These are phyloP conservation scores for Coccomyxa sp. DNA, from an alignment of 139 green algal species.

Conservation along the genomic window DNA sequence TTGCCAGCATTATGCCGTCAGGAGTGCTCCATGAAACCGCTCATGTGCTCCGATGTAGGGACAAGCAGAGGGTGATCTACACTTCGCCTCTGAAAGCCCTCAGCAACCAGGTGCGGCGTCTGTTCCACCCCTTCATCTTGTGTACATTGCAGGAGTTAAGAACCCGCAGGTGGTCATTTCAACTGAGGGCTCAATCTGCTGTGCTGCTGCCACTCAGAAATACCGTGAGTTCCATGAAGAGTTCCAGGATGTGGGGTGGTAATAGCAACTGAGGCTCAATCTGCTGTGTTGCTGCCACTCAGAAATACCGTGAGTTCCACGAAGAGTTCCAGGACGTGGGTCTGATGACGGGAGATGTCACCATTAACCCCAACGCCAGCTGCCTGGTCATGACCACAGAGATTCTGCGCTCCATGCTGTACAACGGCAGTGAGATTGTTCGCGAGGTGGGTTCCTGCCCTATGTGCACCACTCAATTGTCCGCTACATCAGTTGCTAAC, in stretches of 20 bases:
- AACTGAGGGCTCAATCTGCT: neutral
- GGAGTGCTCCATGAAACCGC: neutral
- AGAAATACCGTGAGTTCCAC: slow-evolving; percentile 78
- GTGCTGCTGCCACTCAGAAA: slow-evolving; percentile 41
- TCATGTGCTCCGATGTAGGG: slow-evolving; percentile 8
- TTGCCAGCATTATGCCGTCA: neutral
- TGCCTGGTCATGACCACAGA: slow-evolving; percentile 91
- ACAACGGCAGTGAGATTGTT: slow-evolving; percentile 67
- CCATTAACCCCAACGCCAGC: slow-evolving; percentile 69
- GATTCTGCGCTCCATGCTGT: slow-evolving; percentile 83
- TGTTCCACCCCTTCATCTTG: too few relatives aligned
- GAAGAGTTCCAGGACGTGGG: slow-evolving; percentile 73
- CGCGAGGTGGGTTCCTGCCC: slow-evolving; percentile 34
- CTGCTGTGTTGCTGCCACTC: neutral
- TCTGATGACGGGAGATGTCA: slow-evolving; percentile 81
- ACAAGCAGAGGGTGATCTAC: slow-evolving; percentile 70
- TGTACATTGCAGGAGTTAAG: too few relatives aligned
- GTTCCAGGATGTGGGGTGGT: neutral
- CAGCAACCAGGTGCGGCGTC: slow-evolving; percentile 56
- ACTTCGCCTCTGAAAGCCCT: slow-evolving; percentile 85
- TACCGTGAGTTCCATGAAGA: slow-evolving; percentile 61
- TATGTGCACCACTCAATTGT: neutral
- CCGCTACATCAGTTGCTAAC: too few relatives aligned
- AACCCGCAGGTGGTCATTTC: neutral
- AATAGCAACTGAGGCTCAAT: neutral